Percentiles rank a stretch among this genome's conserved stretches.
Conservation (phyloP, 177 flowering plant genomes). For the Vitis hybrid region DNA sequence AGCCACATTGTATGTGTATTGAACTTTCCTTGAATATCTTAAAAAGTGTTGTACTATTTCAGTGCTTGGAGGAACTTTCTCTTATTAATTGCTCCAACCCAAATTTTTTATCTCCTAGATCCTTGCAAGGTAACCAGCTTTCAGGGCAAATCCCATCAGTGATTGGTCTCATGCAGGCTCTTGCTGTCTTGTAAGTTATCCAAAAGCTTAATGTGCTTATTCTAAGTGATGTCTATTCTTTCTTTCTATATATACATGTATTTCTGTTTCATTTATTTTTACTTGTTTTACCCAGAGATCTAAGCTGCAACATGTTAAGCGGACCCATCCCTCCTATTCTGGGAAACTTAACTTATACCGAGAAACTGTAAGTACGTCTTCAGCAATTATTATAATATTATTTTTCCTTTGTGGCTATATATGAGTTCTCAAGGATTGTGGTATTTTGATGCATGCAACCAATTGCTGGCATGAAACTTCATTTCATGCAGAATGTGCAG, state of each 20-base stretch:
- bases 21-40: neutral
- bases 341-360: conserved; percentile 90
- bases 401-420: neutral
- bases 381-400: neutral
- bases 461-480: too few species aligned
- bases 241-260: neutral
- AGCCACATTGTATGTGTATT: conserved; percentile 80
- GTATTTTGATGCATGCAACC: too few species aligned
- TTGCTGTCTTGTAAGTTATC: conserved; percentile 76
- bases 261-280: neutral
- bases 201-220: neutral
- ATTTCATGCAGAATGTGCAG: neutral
- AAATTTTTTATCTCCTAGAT: conserved; percentile 31
- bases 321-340: conserved; percentile 91
- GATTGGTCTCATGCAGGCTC: conserved; percentile 87
- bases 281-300: conserved; percentile 51
- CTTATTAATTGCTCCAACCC: neutral
- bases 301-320: conserved; percentile 78
- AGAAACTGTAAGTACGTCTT: conserved; percentile 71
- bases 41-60: neutral
- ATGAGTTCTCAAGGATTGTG: too few species aligned
- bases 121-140: conserved; percentile 69
- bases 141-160: conserved; percentile 74
- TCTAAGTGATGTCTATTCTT: neutral
- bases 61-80: neutral